Base-by-base conservation (phyloP, 257 asterid genomes). In the Penstemon davidsonii region DNA sequence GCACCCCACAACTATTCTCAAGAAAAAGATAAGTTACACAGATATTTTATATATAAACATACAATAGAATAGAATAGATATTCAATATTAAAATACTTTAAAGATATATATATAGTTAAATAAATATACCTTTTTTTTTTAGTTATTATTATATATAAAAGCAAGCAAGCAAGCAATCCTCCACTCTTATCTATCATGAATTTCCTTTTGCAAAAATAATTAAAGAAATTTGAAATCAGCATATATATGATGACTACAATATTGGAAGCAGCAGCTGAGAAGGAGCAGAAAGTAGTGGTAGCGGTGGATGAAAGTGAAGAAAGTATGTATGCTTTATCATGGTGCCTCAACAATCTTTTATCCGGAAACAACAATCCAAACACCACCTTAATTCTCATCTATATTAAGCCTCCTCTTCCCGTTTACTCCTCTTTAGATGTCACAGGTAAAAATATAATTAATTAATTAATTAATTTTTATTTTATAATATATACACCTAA, bases 281-380 rank as follows among this genome's bases (percentile, higher is more conserved):
- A 55, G 9, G 77, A 65, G 66, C 78, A 67, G 68, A 79, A 45
- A 67, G 75, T 84, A 33, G 72, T 84, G 2, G 94, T 84, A 62
- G 94, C 88, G 12, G 94, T 87, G 37, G 94, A 87, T 40, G 94
- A 87, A 66, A 84, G 94, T 55, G 87, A 84, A 52, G 91, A 87
- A 60, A 87, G 94, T 74, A 87, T 79, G 88, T 68, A 80, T 37
- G 94, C 94, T 4, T 74, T 87, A 36, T 80, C 90, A 11, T 87
- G 91, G 94, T 84, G 88, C 50, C 87, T 82, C 66, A 59, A 18
- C 44, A 83, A 87, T 74, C 86, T 86, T 47, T 12, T 77, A 5
- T n/a, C 79, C 4, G 55, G 7, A 49, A 45, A 54, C 62, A 38
- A 40, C 7, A 43, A 64, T 40, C 73, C 77, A 55, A 75, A 65